Evolutionary conservation across 768 basidiomycete species (phyloP), one percentile per base, ranked within the genome.

Genomic region (Lentinus brumalis): DNA sequence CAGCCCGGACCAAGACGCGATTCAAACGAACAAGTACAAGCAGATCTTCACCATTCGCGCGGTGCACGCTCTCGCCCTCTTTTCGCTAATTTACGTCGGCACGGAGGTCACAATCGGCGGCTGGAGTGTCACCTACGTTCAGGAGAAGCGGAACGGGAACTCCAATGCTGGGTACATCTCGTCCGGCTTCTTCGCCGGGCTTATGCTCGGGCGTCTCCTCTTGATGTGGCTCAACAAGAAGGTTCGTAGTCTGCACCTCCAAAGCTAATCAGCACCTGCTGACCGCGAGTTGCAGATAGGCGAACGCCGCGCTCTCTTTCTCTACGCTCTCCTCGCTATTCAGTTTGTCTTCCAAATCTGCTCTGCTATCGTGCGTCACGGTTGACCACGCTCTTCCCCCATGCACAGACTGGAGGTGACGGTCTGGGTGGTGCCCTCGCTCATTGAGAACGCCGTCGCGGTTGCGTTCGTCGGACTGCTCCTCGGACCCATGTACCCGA

Each of bases 401-500:
- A 26, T 26, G 21, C 7, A 9, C 56, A 67, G 66, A 26, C 61
- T 67, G 10, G 66, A 67, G 29, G 61, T 67, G 18, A 76, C 79
- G 11, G 74, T 85, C 42, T 86, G 84, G 85, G 74, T 79, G 32
- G 80, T 82, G 1, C 79, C 80, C 2, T 80, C 76, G 21, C 72
- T 86, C 53, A 68, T 83, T 47, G 82, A 76, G 39, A 80, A 82
- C 66, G 84, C 81, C 0, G 72, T 86, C 14, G 80, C 80, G 1
- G 77, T 79, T 11, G 67, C 68, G 3, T 54, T 67, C 62, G 62
- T 73, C 59, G 72, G 72, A 21, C 53, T 72, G 14, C 63, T 84
- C 12, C 65, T 86, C 40, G 85, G 84, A 26, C 80, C 80, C 0
- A 78, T 81, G 74, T 83, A 79, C 58, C 82, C 82, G 1, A 79